phyloP scores from a whole-genome alignment of 768 basidiomycete species.

The Naganishia vaughanmartiniae region DNA sequence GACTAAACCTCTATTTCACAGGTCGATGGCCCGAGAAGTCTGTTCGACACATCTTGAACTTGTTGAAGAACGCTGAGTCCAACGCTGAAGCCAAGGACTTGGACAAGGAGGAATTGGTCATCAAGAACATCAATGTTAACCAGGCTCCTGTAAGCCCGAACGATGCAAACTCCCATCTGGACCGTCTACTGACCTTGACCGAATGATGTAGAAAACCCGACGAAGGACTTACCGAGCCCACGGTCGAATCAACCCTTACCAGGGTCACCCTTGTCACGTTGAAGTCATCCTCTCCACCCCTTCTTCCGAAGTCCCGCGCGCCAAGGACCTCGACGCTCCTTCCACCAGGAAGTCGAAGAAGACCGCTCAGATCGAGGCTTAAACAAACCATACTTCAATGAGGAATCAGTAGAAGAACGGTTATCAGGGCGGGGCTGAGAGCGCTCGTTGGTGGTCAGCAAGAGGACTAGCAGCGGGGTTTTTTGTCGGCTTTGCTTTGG shows the following conservation, averaged over 20 bases:
- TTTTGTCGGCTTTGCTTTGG: background rate
- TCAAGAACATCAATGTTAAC: constrained; percentile 97
- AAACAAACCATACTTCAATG: constrained; percentile 26
- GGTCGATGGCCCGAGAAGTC: constrained; percentile 99
- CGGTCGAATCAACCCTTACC: constrained; percentile 79
- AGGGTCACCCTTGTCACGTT: constrained; percentile 94
- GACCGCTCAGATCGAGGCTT: constrained; percentile 51
- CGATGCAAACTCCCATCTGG: background rate
- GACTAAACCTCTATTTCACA: constrained; percentile 46
- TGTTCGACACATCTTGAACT: constrained; percentile 85
- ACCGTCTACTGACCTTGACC: background rate
- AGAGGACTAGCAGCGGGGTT: constrained; percentile 14
- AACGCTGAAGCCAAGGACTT: constrained; percentile 95
- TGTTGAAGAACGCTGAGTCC: constrained; percentile 97
- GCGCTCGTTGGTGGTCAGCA: constrained; percentile 9
- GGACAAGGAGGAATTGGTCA: constrained; percentile 82
- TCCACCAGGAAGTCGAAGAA: constrained; percentile 48
- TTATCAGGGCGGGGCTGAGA: constrained; percentile 8
- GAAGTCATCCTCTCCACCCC: constrained; percentile 78
- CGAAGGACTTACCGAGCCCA: constrained; percentile 89
- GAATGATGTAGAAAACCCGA: constrained; percentile 79
- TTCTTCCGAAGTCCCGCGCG: constrained; percentile 82
- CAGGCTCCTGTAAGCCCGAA: constrained; percentile 81
- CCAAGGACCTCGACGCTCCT: constrained; percentile 70
- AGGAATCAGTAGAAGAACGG: constrained; percentile 12